These are phyloP conservation scores for Cyclocybe cylindracea DNA, from an alignment of 768 basidiomycete species.

Conservation along the genomic window DNA sequence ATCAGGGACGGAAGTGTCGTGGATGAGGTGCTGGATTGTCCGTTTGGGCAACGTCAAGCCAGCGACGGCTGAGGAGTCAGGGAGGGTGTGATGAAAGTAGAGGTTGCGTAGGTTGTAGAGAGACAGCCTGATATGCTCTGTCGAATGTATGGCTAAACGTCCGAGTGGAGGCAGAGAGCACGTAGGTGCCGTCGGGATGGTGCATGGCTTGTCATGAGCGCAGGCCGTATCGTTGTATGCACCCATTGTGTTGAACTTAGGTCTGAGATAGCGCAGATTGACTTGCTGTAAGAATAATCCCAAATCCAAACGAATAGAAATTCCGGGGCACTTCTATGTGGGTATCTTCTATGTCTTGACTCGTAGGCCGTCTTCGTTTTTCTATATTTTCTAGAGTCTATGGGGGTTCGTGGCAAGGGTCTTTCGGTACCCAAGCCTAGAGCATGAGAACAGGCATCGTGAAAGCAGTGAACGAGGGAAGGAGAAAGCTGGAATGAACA, in stretches of 20 bases:
- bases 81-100: constrained; percentile 45
- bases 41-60: constrained; percentile 28
- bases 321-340: constrained; percentile 2
- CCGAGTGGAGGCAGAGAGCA: constrained; percentile 59
- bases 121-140: constrained; percentile 37
- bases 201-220: constrained; percentile 1
- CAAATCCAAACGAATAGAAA: neutral
- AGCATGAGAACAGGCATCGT: constrained; percentile 53
- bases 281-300: neutral
- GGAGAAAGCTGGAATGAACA: constrained; percentile 5
- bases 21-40: constrained; percentile 29
- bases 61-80: constrained; percentile 20
- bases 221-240: neutral
- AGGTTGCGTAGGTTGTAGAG: constrained; percentile 47
- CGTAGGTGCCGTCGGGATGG: constrained; percentile 40
- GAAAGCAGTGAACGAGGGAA: constrained; percentile 17
- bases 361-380: constrained; percentile 1
- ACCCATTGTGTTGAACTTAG: neutral
- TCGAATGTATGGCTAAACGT: constrained; percentile 33
- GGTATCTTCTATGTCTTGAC: constrained; percentile 15
- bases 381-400: constrained; percentile 25
- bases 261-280: neutral
- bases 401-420: constrained; percentile 32
- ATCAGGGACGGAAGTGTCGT: constrained; percentile 55
- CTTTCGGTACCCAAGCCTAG: constrained; percentile 46